Conservation (phyloP, 805 yeast species). For the Candida tallmaniae region DNA sequence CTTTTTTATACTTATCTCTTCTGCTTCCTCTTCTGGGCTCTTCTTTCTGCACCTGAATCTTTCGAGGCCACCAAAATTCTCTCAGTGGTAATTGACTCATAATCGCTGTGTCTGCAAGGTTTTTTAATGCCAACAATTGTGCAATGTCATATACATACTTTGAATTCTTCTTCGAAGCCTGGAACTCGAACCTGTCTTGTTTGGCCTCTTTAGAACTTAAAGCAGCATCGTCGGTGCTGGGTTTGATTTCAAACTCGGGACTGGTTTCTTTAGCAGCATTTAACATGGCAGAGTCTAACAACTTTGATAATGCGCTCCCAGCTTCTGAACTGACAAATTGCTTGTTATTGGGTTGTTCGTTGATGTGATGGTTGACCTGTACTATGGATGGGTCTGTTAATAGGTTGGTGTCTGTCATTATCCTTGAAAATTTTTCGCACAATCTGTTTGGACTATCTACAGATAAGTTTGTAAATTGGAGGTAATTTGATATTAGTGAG, state of each 20-base stretch:
- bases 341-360: conserved; percentile 3
- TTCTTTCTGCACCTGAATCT: conserved; percentile 3
- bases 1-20: conserved; percentile 3
- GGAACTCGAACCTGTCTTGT: conserved; percentile 6
- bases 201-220: conserved; percentile 40
- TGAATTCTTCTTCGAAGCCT: conserved; percentile 14
- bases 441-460: too few species aligned
- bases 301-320: conserved; percentile 30
- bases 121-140: conserved; percentile 5
- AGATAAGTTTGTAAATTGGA: too few species aligned
- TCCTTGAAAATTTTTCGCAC: neutral
- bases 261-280: conserved; percentile 43
- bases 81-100: conserved; percentile 6
- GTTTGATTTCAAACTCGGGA: conserved; percentile 25
- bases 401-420: conserved; percentile 15
- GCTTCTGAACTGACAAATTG: neutral
- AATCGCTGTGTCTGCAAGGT: conserved; percentile 3
- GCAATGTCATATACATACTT: conserved; percentile 10
- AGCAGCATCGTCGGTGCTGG: conserved; percentile 20
- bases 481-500: too few species aligned
- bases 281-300: conserved; percentile 44
- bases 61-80: conserved; percentile 14
- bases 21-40: conserved; percentile 7
- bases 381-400: conserved; percentile 30
- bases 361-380: conserved; percentile 9